Evolutionary conservation across 2,329 filamentous ascomycete species (phyloP), one percentile per base, ranked within the genome.

Genomic region (Fusarium succisae): DNA sequence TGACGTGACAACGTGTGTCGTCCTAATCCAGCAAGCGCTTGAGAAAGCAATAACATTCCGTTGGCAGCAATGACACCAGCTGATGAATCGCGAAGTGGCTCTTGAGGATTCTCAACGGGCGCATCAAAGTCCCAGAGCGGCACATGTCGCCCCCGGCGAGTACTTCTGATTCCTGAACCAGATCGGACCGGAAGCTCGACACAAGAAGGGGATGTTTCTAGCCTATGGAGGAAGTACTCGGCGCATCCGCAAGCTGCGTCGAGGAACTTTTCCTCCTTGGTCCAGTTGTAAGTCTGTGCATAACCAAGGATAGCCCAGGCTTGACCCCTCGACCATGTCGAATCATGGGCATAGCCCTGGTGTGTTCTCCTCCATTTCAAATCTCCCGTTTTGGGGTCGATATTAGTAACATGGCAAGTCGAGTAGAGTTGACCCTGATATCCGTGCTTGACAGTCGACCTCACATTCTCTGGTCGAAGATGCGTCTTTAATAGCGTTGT

Each of bases 241-340:
- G 86, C 84, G 22, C 85, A 80, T 1, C 82, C 81, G 10, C 84
- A 82, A 0, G 87, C 83, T 1, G 86, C 84, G 0, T 82, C 69
- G 1, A 87, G 77, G 54, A 87, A 87, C 1, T 61, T 73, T 0
- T 66, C 30, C 8, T 85, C 81, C 22, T 83, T 84, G 0, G 86
- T 87, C 84, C 85, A 87, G 30, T 75, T 79, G 63, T 86, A 87
- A 0, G 84, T 85, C 69, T 87, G 86, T 2, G 85, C 81, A 59
- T 86, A 88, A 0, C 86, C 86, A 47, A 87, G 77, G 13, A 87
- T 84, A 0, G 82, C 82, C 86, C 86, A 88, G 0, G 85, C 83
- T 63, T 88, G 86, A 1, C 86, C 87, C 5, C 87, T 80, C 3
- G 83, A 79, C 87, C 87, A 88, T 1, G 85, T 87, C 1, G 84